Percentiles rank a stretch among this genome's conserved stretches.
Conservation (phyloP, 768 basidiomycete genomes). For the Mycena galopus region DNA sequence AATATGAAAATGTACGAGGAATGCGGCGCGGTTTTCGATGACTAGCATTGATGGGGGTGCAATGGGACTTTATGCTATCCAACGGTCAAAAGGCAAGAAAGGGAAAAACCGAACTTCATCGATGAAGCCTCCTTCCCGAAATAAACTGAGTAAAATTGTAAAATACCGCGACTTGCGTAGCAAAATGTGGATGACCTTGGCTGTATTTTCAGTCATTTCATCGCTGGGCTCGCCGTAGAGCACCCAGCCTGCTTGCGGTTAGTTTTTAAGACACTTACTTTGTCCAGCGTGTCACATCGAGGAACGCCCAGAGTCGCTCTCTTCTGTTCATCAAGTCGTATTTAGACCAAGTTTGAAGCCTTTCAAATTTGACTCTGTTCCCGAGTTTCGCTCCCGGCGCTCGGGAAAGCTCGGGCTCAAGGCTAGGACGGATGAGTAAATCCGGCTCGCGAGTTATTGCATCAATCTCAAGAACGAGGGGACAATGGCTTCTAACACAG, state of each 20-base stretch:
- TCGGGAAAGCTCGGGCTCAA: no score
- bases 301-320: no score
- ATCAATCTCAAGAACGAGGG: constrained; percentile 57
- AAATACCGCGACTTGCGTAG: neutral
- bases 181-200: constrained; percentile 29
- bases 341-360: no score
- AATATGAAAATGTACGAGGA: constrained; percentile 52
- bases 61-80: constrained; percentile 58
- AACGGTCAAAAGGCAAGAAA: neutral
- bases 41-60: constrained; percentile 64
- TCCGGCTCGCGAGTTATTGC: constrained; percentile 49
- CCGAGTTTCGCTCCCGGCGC: no score
- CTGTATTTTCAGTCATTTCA: constrained; percentile 43
- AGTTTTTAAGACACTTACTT: constrained; percentile 62
- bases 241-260: constrained; percentile 57
- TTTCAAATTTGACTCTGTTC: no score
- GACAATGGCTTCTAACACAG: constrained; percentile 56
- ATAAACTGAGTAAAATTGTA: neutral
- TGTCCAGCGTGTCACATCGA: constrained; percentile 61
- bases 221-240: constrained; percentile 66
- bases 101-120: constrained; percentile 38
- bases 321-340: no score
- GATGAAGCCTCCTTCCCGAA: constrained; percentile 34
- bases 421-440: no score
- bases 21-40: constrained; percentile 53